Conservation (phyloP, 805 yeast genomes). For the Yarrowia sp. region DNA sequence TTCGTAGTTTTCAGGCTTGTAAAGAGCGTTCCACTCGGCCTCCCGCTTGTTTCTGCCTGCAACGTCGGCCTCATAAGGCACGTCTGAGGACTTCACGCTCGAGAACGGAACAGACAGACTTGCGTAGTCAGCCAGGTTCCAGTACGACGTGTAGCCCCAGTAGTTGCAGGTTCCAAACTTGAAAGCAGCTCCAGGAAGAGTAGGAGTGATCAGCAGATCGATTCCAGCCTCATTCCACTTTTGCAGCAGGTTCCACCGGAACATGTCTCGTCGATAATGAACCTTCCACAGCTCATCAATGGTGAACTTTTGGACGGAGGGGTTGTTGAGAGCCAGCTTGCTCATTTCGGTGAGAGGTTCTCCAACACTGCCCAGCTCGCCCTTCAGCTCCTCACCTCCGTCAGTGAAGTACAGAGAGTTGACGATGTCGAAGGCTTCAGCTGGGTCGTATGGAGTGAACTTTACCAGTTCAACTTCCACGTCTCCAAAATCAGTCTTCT, state of each 20-base stretch:
- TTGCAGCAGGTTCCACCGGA: neutral
- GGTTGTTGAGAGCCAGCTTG: neutral
- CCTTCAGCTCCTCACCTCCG: neutral
- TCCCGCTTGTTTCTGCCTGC: neutral
- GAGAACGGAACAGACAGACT: neutral
- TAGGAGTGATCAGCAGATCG: neutral
- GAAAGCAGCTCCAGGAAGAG: constrained; percentile 4
- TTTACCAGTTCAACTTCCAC: neutral
- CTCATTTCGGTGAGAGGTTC: neutral
- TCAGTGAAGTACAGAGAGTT: neutral
- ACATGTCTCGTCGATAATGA: neutral
- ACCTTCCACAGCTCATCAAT: neutral
- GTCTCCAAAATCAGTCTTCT: neutral
- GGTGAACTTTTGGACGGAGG: neutral
- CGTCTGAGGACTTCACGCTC: neutral
- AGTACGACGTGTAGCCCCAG: constrained; percentile 9
- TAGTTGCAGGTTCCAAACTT: constrained; percentile 6
- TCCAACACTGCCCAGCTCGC: neutral
- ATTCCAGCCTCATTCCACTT: constrained; percentile 1
- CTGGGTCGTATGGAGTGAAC: neutral
- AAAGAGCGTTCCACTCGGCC: neutral
- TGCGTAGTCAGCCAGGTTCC: neutral
- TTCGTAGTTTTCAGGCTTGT: neutral
- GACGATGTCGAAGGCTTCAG: neutral
- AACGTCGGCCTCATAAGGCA: neutral